Conservation (phyloP, 495 filamentous ascomycete genomes). For the Trichoderma reesei region DNA sequence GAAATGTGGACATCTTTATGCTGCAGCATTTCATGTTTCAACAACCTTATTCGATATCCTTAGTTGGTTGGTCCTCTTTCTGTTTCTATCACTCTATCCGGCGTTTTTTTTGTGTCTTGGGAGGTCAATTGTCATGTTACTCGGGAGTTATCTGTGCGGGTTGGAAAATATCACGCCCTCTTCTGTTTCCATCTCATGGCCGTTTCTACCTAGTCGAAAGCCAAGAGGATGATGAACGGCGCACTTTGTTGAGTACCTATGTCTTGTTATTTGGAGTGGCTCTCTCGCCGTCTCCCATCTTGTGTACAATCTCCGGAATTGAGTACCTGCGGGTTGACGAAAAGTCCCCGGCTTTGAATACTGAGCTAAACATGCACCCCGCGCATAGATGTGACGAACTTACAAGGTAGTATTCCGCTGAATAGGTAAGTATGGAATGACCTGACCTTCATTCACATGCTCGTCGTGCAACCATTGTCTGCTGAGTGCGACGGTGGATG, state of each 20-base stretch:
- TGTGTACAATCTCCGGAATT: neutral
- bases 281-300: neutral
- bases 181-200: neutral
- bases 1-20: neutral
- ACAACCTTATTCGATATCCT: neutral
- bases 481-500: neutral
- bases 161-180: neutral
- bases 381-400: neutral
- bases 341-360: constrained; percentile 4
- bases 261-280: neutral
- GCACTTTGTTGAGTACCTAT: neutral
- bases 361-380: neutral
- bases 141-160: neutral
- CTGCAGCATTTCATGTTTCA: neutral
- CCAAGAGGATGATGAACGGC: neutral
- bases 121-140: neutral
- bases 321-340: constrained; percentile 1
- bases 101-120: neutral
- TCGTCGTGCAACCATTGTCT: neutral
- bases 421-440: neutral
- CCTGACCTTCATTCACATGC: constrained; percentile 5
- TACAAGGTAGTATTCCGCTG: neutral
- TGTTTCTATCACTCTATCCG: neutral
- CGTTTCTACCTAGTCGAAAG: neutral
- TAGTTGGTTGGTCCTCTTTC: neutral